Percentiles rank a stretch among this genome's conserved stretches.
phyloP scores from a whole-genome alignment of 1,284 basidiomycete genomes.

The Peniophora sp. region DNA sequence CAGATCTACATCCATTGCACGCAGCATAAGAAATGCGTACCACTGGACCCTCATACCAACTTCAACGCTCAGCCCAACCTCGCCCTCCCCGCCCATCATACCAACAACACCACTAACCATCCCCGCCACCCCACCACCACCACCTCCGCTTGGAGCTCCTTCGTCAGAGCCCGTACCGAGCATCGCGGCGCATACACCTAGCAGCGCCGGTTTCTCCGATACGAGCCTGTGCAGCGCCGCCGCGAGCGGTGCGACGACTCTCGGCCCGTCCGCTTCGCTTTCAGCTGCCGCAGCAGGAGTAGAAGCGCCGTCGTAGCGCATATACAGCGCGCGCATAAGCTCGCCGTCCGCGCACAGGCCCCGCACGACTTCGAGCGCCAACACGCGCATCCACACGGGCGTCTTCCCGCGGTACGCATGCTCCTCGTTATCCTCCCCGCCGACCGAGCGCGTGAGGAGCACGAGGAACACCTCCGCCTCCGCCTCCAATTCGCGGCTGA shows the following conservation, averaged over 20 bases:
- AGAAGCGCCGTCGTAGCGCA: conserved; percentile 61
- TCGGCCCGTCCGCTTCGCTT: conserved; percentile 34
- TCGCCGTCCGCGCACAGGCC: conserved; percentile 39
- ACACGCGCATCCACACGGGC: conserved; percentile 82
- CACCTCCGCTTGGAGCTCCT: conserved; percentile 21
- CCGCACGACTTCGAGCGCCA: conserved; percentile 88
- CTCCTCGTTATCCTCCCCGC: conserved; percentile 52
- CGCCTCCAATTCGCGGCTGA: conserved; percentile 70
- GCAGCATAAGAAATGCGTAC: conserved; percentile 30
- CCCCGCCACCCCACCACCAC: conserved; percentile 62
- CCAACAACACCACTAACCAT: conserved; percentile 75
- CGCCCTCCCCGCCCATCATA: conserved; percentile 46
- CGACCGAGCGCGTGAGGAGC: conserved; percentile 72
- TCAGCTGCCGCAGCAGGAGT: no score
- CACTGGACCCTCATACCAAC: conserved; percentile 84
- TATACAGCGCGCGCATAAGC: conserved; percentile 41
- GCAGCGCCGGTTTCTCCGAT: conserved; percentile 78
- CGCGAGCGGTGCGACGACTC: conserved; percentile 76
- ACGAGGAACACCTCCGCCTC: conserved; percentile 83
- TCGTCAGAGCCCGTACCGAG: conserved; percentile 41
- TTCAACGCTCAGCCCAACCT: conserved; percentile 59
- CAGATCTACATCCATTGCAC: neutral
- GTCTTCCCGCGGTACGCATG: conserved; percentile 31
- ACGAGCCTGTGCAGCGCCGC: conserved; percentile 77
- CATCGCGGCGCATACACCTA: conserved; percentile 78